phyloP scores from a whole-genome alignment of 2,329 filamentous ascomycete species.

The Neofusicoccum kwambonambiense region DNA sequence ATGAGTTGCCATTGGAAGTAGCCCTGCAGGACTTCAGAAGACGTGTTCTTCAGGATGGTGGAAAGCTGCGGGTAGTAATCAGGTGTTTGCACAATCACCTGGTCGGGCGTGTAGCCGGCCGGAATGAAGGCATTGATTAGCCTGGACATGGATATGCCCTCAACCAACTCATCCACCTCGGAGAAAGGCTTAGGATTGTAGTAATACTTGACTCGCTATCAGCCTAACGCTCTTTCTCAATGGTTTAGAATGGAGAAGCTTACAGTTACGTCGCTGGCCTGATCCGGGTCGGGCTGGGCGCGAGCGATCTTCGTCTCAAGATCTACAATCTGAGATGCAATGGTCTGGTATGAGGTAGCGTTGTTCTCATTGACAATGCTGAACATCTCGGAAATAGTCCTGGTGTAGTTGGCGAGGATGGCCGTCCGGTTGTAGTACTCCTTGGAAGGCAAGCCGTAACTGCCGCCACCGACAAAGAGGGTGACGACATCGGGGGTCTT shows the following conservation, averaged over 20 bases:
- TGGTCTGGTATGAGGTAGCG: slow-evolving; percentile 46
- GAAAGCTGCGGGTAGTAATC: slow-evolving; percentile 61
- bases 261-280: slow-evolving; percentile 25
- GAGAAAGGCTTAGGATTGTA: slow-evolving; percentile 63
- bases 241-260: background rate
- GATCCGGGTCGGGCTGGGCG: slow-evolving; percentile 57
- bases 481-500: slow-evolving; percentile 9
- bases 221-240: background rate
- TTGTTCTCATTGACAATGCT: background rate
- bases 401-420: slow-evolving; percentile 29
- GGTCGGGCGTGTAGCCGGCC: slow-evolving; percentile 49
- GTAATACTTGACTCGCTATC: slow-evolving; percentile 41
- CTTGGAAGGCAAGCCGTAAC: slow-evolving; percentile 43
- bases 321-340: slow-evolving; percentile 26
- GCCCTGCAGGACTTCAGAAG: slow-evolving; percentile 57
- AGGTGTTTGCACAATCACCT: slow-evolving; percentile 60
- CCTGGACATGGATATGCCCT: slow-evolving; percentile 55
- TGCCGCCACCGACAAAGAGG: slow-evolving; percentile 48
- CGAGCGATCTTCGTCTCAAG: slow-evolving; percentile 63
- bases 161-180: slow-evolving; percentile 55
- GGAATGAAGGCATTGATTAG: slow-evolving; percentile 56
- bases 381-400: slow-evolving; percentile 1
- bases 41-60: slow-evolving; percentile 53
- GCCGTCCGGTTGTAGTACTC: slow-evolving; percentile 36
- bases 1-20: slow-evolving; percentile 67